phyloP scores from a whole-genome alignment of 192 early-diverging fungal species.

The Coemansia sp. region DNA sequence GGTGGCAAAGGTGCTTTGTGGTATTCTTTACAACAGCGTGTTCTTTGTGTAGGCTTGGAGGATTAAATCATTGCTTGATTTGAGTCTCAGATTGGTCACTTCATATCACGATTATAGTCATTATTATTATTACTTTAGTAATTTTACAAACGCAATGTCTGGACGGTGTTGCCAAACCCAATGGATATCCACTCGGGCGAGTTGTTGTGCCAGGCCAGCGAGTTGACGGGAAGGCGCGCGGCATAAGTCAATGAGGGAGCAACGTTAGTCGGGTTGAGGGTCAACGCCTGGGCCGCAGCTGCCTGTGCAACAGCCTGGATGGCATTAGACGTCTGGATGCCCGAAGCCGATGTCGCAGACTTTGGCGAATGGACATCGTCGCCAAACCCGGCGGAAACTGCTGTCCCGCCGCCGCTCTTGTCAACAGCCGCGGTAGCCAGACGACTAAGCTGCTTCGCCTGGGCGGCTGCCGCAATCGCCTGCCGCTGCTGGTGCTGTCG shows the following conservation, averaged over 20 bases:
- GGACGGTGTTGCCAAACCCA: slow-evolving; percentile 79
- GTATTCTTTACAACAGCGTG: neutral
- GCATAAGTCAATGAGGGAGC: slow-evolving; percentile 73
- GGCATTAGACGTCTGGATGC: slow-evolving; percentile 28
- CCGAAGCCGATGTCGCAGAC: slow-evolving; percentile 34
- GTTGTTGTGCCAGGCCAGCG: slow-evolving; percentile 77
- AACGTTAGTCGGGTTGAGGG: slow-evolving; percentile 27
- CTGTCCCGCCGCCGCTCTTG: neutral
- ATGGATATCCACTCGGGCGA: slow-evolving; percentile 88
- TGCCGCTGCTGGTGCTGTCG: slow-evolving; percentile 51
- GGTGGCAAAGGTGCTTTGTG: neutral
- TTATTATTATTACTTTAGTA: neutral
- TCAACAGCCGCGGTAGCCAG: slow-evolving; percentile 11
- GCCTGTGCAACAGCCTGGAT: slow-evolving; percentile 55
- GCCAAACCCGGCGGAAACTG: neutral
- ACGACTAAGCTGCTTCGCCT: slow-evolving; percentile 49
- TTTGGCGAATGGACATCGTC: slow-evolving; percentile 30
- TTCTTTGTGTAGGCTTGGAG: neutral
- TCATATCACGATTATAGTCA: no score
- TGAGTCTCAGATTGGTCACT: no score
- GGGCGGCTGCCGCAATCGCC: slow-evolving; percentile 41
- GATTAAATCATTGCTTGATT: no score
- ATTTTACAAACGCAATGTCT: slow-evolving; percentile 77
- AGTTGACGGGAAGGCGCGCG: slow-evolving; percentile 76
- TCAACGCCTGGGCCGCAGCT: slow-evolving; percentile 43